Conservation (phyloP, 106 monocot genomes). For the Posidonia australis region DNA sequence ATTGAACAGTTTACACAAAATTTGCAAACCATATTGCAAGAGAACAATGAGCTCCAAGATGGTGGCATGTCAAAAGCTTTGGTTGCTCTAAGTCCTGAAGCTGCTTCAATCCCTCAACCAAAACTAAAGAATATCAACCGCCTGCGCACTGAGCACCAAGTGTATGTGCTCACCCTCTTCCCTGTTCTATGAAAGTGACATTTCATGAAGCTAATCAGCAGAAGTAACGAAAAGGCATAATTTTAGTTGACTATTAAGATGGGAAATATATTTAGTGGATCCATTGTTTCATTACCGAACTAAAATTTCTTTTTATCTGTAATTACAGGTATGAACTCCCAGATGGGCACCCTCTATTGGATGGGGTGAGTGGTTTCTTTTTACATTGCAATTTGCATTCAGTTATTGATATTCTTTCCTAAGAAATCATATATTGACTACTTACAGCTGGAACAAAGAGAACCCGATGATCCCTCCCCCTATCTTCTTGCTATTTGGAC, state of each 20-base stretch:
- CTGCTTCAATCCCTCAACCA: conserved; percentile 63
- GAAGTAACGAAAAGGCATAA: too few species aligned
- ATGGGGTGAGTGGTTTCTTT: conserved; percentile 30
- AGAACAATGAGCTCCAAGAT: conserved; percentile 31
- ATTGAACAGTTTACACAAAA: conserved; percentile 43
- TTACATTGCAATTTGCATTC: background rate
- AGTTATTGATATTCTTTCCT: background rate
- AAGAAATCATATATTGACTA: background rate
- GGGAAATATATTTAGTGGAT: too few species aligned
- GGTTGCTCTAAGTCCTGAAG: conserved; percentile 38
- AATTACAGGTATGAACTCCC: conserved; percentile 66
- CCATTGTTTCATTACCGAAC: too few species aligned
- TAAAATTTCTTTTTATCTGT: background rate
- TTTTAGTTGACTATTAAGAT: too few species aligned
- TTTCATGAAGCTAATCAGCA: background rate
- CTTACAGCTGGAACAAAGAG: conserved; percentile 46
- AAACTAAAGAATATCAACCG: conserved; percentile 58
- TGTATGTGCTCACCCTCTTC: conserved; percentile 29
- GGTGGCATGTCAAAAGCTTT: conserved; percentile 49
- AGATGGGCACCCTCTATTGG: conserved; percentile 53
- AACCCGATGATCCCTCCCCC: conserved; percentile 45
- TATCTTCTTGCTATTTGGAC: conserved; percentile 58
- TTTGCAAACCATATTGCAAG: conserved; percentile 33
- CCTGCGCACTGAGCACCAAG: conserved; percentile 64
- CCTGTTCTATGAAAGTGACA: background rate